phyloP scores from a whole-genome alignment of 768 basidiomycete genomes.

The Boletus bicolor region DNA sequence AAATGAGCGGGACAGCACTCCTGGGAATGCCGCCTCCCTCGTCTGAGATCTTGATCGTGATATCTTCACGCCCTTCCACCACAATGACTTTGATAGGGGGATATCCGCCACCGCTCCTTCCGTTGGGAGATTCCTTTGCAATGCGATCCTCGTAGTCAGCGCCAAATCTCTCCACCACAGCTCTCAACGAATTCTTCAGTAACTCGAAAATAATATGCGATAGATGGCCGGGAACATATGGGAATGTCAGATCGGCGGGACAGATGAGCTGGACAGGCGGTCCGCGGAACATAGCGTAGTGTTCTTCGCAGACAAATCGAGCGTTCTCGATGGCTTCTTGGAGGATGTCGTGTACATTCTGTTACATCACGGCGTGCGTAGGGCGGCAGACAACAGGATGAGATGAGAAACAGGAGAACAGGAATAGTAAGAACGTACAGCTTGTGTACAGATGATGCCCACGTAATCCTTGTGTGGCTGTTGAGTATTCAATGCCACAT shows the following conservation, averaged over 20 bases:
- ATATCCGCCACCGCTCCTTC: slow-evolving; percentile 13
- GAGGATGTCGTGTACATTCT: slow-evolving; percentile 97
- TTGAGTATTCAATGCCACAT: slow-evolving; percentile 91
- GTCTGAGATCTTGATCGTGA: slow-evolving; percentile 98
- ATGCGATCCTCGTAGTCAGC: slow-evolving; percentile 62
- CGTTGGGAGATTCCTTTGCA: slow-evolving; percentile 5
- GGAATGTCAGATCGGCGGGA: slow-evolving; percentile 78
- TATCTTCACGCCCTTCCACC: slow-evolving; percentile 95
- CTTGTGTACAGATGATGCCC: slow-evolving; percentile 94
- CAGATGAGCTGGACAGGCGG: slow-evolving; percentile 97
- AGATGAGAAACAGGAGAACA: background rate
- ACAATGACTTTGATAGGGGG: slow-evolving; percentile 52
- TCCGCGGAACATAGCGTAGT: slow-evolving; percentile 92
- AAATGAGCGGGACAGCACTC: slow-evolving; percentile 88
- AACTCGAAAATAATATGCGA: slow-evolving; percentile 97
- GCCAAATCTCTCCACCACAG: slow-evolving; percentile 91
- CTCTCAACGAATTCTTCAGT: slow-evolving; percentile 95
- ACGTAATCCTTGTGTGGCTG: slow-evolving; percentile 90
- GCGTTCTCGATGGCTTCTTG: slow-evolving; percentile 99
- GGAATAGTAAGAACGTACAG: slow-evolving; percentile 47
- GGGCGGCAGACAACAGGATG: background rate
- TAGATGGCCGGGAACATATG: slow-evolving; percentile 95
- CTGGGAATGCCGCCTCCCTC: slow-evolving; percentile 90
- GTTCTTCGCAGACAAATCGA: slow-evolving; percentile 90
- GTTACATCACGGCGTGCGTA: background rate